These are phyloP conservation scores for Hyaloscypha hepaticicola DNA, from an alignment of 495 filamentous ascomycete species.

Conservation along the genomic window DNA sequence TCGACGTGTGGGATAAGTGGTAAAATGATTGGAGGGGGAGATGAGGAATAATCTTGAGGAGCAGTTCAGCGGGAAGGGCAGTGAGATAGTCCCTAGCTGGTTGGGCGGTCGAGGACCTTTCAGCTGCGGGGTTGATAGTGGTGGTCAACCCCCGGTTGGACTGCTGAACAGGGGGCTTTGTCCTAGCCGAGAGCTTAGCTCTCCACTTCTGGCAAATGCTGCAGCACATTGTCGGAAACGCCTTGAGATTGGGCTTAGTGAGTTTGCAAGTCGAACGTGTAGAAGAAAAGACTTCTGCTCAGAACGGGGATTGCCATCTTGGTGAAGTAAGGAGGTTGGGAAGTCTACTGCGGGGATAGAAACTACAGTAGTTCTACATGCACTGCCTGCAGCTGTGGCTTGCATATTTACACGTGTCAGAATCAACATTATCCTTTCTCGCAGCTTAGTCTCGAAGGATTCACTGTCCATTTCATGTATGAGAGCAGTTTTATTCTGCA, in stretches of 20 bases:
- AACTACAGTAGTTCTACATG: not conserved
- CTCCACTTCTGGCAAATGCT: not conserved
- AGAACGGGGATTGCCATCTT: not conserved
- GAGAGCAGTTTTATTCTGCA: no score
- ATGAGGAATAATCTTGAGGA: conserved; percentile 1
- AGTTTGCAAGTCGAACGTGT: not conserved
- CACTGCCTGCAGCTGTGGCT: not conserved
- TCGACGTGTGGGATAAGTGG: not conserved
- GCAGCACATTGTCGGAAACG: not conserved
- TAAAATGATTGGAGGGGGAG: not conserved
- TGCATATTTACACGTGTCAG: not conserved
- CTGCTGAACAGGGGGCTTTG: not conserved
- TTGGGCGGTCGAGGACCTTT: not conserved
- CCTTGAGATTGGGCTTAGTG: not conserved
- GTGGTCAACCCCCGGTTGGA: not conserved
- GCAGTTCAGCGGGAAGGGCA: not conserved
- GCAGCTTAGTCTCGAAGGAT: not conserved
- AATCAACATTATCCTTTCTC: not conserved
- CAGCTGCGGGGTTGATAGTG: not conserved
- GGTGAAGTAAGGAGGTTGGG: not conserved
- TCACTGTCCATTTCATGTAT: not conserved
- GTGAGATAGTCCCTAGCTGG: not conserved
- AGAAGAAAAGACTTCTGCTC: not conserved
- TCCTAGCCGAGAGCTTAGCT: not conserved
- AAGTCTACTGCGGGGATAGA: not conserved